A percentile compares a stretch with the other conserved stretches of the same genome.
Conservation (phyloP, 148 eudicot species). For the Heliosperma pusillum region DNA sequence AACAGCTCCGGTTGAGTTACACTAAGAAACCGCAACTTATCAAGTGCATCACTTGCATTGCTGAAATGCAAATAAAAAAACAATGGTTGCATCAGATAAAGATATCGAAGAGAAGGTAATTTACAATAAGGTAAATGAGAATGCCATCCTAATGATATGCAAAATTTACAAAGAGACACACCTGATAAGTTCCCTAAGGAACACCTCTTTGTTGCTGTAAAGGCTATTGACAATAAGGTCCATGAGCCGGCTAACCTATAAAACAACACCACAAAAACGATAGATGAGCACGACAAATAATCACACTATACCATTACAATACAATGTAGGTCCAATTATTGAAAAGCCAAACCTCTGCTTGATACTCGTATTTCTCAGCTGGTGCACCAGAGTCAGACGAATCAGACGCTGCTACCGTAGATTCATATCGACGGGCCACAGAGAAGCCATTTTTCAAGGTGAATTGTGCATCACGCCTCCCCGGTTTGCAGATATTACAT, state of each 20-base stretch:
- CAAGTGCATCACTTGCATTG: constrained; percentile 99
- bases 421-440: constrained; percentile 45
- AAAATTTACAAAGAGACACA: constrained; percentile 19
- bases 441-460: constrained; percentile 31
- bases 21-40: constrained; percentile 91
- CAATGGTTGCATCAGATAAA: constrained; percentile 1
- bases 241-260: constrained; percentile 96
- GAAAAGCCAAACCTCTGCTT: constrained; percentile 69
- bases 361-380: constrained; percentile 85
- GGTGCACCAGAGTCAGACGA: constrained; percentile 41
- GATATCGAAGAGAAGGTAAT: too few relatives aligned
- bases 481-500: constrained; percentile 18
- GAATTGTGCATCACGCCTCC: constrained; percentile 25
- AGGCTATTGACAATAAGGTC: constrained; percentile 96
- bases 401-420: constrained; percentile 77
- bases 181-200: constrained; percentile 96
- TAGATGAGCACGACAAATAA: neutral
- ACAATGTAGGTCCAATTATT: neutral
- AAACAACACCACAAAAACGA: constrained; percentile 11
- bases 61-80: constrained; percentile 30
- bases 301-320: neutral
- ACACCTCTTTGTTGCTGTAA: constrained; percentile 96
- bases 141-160: neutral
- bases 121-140: too few relatives aligned
- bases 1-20: constrained; percentile 72